Percentiles rank a stretch among this genome's conserved stretches.
phyloP scores from a whole-genome alignment of 495 filamentous ascomycete species.

The Daldinia grandis region DNA sequence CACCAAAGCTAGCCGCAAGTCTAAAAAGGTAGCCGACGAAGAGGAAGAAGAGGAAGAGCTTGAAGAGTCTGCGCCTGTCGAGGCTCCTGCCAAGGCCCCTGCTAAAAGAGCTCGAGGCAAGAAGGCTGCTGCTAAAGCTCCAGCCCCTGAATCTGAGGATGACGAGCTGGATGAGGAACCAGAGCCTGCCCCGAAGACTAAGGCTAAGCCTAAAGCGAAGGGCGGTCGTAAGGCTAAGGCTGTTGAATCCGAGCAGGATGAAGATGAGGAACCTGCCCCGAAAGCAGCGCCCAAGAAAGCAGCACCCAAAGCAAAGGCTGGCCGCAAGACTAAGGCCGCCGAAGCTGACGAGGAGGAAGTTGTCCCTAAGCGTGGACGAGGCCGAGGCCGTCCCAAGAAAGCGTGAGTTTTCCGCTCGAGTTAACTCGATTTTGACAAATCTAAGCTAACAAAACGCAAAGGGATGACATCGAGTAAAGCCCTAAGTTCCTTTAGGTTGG shows the following conservation, averaged over 20 bases:
- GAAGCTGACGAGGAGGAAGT: slow-evolving; percentile 22
- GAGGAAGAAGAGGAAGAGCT: slow-evolving; percentile 47
- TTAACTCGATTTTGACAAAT: background rate
- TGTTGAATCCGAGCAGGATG: slow-evolving; percentile 15
- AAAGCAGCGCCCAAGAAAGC: slow-evolving; percentile 19
- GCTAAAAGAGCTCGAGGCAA: slow-evolving; percentile 46
- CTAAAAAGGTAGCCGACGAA: slow-evolving; percentile 27
- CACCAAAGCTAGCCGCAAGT: slow-evolving; percentile 23
- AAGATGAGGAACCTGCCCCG: slow-evolving; percentile 22
- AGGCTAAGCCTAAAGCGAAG: slow-evolving; percentile 35
- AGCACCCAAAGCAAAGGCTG: slow-evolving; percentile 41
- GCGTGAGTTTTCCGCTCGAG: slow-evolving; percentile 4
- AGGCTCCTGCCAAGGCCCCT: slow-evolving; percentile 37
- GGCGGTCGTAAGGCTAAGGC: slow-evolving; percentile 14
- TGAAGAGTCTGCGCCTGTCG: slow-evolving; percentile 32
- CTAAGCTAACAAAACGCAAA: background rate
- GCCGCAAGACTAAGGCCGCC: slow-evolving; percentile 41
- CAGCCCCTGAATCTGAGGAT: slow-evolving; percentile 35
- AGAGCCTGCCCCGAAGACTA: slow-evolving; percentile 28
- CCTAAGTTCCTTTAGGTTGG: background rate
- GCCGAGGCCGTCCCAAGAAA: slow-evolving; percentile 34
- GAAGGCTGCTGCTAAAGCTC: slow-evolving; percentile 41
- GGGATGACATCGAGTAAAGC: slow-evolving; percentile 1
- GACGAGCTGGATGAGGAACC: slow-evolving; percentile 47
- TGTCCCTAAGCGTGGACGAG: slow-evolving; percentile 23